phyloP scores from a whole-genome alignment of 805 yeast genomes.

The Tetrapisispora pingtungensis region DNA sequence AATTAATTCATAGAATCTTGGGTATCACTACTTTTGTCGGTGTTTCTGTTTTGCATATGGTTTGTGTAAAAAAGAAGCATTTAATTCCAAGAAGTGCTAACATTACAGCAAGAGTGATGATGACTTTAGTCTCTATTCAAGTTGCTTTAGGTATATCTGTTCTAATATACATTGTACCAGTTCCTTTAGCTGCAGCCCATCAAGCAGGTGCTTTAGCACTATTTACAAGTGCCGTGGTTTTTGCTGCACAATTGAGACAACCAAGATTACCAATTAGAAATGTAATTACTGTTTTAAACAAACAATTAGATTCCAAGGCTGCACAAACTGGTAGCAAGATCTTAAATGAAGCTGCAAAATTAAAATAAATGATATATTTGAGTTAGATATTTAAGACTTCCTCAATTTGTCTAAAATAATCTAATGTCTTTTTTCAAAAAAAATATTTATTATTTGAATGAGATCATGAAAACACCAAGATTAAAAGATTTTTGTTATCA shows the following conservation, averaged over 20 bases:
- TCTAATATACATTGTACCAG: slow-evolving; percentile 79
- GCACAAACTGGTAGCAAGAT: slow-evolving; percentile 23
- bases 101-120: slow-evolving; percentile 49
- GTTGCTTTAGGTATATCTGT: slow-evolving; percentile 82
- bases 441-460: too few relatives aligned
- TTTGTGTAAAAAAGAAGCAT: slow-evolving; percentile 45
- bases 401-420: too few relatives aligned
- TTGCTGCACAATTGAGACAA: slow-evolving; percentile 46
- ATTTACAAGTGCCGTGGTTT: slow-evolving; percentile 64
- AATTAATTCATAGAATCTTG: slow-evolving; percentile 75
- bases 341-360: slow-evolving; percentile 30
- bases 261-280: slow-evolving; percentile 41
- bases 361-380: slow-evolving; percentile 5
- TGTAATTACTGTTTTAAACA: slow-evolving; percentile 27
- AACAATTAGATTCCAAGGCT: slow-evolving; percentile 20
- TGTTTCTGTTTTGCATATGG: slow-evolving; percentile 60
- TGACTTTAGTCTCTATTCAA: slow-evolving; percentile 80
- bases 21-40: slow-evolving; percentile 75
- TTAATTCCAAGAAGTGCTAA: slow-evolving; percentile 49
- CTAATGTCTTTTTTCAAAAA: too few relatives aligned
- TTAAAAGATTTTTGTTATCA: too few relatives aligned
- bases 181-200: slow-evolving; percentile 86
- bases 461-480: too few relatives aligned
- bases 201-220: slow-evolving; percentile 95
- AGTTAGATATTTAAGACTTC: too few relatives aligned